phyloP scores from a whole-genome alignment of 805 yeast species.

The Zygotorulaspora florentina region DNA sequence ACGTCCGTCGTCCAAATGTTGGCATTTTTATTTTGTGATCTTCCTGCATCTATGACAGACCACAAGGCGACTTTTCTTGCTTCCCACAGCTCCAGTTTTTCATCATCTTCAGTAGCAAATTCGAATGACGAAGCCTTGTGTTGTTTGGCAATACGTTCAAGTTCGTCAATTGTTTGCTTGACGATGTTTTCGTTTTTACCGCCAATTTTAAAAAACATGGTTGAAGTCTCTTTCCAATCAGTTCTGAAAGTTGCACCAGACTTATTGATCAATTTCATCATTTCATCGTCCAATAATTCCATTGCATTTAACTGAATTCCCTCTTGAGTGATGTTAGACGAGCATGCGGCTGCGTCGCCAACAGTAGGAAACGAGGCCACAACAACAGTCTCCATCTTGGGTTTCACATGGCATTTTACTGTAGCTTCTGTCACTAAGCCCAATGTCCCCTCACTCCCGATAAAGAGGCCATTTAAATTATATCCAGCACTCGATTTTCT shows the following conservation, averaged over 20 bases:
- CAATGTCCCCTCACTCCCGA: slow-evolving; percentile 76
- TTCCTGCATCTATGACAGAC: slow-evolving; percentile 66
- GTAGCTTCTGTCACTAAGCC: slow-evolving; percentile 79
- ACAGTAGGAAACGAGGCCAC: slow-evolving; percentile 65
- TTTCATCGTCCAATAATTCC: slow-evolving; percentile 67
- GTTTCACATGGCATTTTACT: slow-evolving; percentile 61
- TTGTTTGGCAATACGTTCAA: slow-evolving; percentile 47
- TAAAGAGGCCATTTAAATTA: slow-evolving; percentile 67
- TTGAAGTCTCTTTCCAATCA: slow-evolving; percentile 56
- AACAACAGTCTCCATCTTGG: slow-evolving; percentile 61
- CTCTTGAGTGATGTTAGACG: slow-evolving; percentile 52
- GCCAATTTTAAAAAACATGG: slow-evolving; percentile 61
- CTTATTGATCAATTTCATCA: slow-evolving; percentile 62
- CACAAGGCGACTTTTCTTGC: slow-evolving; percentile 70
- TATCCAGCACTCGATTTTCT: slow-evolving; percentile 78
- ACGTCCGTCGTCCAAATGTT: slow-evolving; percentile 75
- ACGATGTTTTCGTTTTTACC: slow-evolving; percentile 43
- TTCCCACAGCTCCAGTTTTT: slow-evolving; percentile 64
- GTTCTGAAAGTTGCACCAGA: slow-evolving; percentile 48
- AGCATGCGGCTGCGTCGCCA: slow-evolving; percentile 66
- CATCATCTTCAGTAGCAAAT: slow-evolving; percentile 59
- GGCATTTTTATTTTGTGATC: slow-evolving; percentile 42
- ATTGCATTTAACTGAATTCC: slow-evolving; percentile 72
- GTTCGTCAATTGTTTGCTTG: slow-evolving; percentile 43
- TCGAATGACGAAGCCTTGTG: slow-evolving; percentile 58